phyloP scores from a whole-genome alignment of 768 basidiomycete genomes.

The Paxillus rubicundulus region DNA sequence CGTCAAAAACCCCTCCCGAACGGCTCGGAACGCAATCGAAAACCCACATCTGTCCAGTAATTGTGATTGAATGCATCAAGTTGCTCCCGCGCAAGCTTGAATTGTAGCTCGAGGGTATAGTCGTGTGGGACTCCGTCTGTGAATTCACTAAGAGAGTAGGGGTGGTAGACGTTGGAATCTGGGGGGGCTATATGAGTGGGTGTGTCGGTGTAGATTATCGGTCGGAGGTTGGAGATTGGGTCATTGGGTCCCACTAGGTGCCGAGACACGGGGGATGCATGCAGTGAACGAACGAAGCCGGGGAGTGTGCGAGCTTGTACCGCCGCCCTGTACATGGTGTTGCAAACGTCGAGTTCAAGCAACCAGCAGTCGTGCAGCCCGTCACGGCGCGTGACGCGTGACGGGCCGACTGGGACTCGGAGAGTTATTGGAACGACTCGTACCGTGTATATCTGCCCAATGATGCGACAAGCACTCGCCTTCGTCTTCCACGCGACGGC shows the following conservation, averaged over 20 bases:
- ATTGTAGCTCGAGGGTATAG: conserved; percentile 60
- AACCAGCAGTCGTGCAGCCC: too few species aligned
- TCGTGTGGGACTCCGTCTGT: conserved; percentile 26
- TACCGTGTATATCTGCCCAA: not conserved
- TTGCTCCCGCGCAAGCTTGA: conserved; percentile 66
- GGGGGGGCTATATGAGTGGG: conserved; percentile 35
- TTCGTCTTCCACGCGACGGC: conserved; percentile 33
- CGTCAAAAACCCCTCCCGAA: conserved; percentile 1
- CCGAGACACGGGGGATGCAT: conserved; percentile 24
- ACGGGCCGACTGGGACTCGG: too few species aligned
- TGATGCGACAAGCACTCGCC: conserved; percentile 13
- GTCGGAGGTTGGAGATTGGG: conserved; percentile 76
- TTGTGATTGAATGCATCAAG: conserved; percentile 72
- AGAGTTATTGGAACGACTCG: too few species aligned
- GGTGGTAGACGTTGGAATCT: conserved; percentile 45
- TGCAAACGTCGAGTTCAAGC: not conserved
- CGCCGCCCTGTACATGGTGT: not conserved
- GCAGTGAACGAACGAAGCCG: conserved; percentile 15
- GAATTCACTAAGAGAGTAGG: conserved; percentile 81
- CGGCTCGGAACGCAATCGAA: not conserved
- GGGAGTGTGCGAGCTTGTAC: not conserved
- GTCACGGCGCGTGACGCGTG: too few species aligned
- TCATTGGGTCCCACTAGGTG: conserved; percentile 69
- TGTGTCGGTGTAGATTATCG: conserved; percentile 69
- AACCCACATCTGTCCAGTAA: conserved; percentile 80